These are phyloP conservation scores for Gastrolobium bilobum DNA, from an alignment of 306 rosid genomes.

Conservation along the genomic window DNA sequence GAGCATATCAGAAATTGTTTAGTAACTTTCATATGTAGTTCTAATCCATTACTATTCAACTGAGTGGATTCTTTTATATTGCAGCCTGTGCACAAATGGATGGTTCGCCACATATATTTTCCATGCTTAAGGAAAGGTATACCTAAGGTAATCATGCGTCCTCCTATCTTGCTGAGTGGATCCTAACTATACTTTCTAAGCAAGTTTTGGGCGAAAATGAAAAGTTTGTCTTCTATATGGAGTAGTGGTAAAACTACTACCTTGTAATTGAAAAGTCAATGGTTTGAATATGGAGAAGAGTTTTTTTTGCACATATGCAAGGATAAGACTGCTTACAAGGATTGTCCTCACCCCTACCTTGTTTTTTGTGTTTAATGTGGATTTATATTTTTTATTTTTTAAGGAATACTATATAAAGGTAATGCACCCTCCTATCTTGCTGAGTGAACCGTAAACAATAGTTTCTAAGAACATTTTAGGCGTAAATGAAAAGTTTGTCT, in stretches of 20 bases:
- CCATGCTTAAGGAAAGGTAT: slow-evolving; percentile 85
- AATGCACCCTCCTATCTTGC: slow-evolving; percentile 7
- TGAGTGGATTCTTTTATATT: slow-evolving; percentile 45
- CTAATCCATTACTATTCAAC: slow-evolving; percentile 38
- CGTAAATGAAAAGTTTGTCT: slow-evolving; percentile 22
- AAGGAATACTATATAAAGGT: too few relatives aligned
- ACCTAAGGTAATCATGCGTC: slow-evolving; percentile 72
- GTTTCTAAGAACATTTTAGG: slow-evolving; percentile 31
- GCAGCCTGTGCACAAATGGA: slow-evolving; percentile 99
- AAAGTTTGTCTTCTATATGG: slow-evolving; percentile 9
- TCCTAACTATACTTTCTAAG: slow-evolving; percentile 24
- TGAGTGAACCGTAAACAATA: slow-evolving; percentile 26
- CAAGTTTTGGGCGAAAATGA: slow-evolving; percentile 29
- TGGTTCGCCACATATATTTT: slow-evolving; percentile 92
- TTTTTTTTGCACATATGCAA: too few relatives aligned
- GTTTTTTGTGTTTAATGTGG: too few relatives aligned
- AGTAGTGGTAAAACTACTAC: too few relatives aligned
- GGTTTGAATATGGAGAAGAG: too few relatives aligned
- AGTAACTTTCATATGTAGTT: slow-evolving; percentile 6
- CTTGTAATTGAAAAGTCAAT: too few relatives aligned
- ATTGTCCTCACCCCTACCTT: too few relatives aligned
- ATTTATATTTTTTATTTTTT: too few relatives aligned
- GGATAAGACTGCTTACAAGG: too few relatives aligned
- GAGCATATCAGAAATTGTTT: slow-evolving; percentile 24
- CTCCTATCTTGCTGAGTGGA: slow-evolving; percentile 23